Base-by-base conservation (phyloP, 805 yeast species). In the Wickerhamiella kazuoi region DNA sequence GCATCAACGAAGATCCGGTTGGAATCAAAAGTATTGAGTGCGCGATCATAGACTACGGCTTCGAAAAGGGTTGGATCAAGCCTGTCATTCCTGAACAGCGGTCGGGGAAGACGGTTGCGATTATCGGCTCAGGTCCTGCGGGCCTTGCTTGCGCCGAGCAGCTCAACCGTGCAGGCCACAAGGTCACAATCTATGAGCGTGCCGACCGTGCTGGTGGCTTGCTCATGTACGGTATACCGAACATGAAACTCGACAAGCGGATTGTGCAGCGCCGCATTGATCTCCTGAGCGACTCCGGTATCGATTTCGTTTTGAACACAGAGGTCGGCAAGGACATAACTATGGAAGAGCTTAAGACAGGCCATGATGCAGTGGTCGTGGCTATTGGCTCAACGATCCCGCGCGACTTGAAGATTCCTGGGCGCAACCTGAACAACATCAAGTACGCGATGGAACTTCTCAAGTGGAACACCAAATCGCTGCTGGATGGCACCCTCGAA, bases 221-320 rank as follows among this genome's bases (percentile, higher is more conserved):
- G 57, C 62, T 87, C 64, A 90, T 90, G 97, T 87, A 87, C 61
- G 98, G 98, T 73, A 87, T 87, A 63, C 98, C 98, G 50, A 87
- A 87, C 69, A 87, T 87, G 98, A 87, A 87, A 67, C 70, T 87
- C 51, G 98, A 87, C 62, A 87, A 87, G 69, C 67, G 76, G 19
- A 72, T 90, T 56, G 95, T 87, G 44, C 80, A 83, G 65, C 76
- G 97, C 57, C 83, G 97, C 68, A 71, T 90, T 42, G 93, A 87
- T 56, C 67, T 90, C 57, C 65, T 87, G 69, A 79, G 69, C 23
- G 94, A 82, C 34, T 95, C 87, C 60, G 98, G 98, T 39, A 67
- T 87, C 51, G 70, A 71, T 20, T 83, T 87, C 54, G 68, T 79
- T 34, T 73, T 80, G 51, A 74, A 71, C 57, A 72, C 82, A 38